These are phyloP conservation scores for Peronospora belbahrii DNA, from an alignment of 352 stramenopile species.

Conservation along the genomic window DNA sequence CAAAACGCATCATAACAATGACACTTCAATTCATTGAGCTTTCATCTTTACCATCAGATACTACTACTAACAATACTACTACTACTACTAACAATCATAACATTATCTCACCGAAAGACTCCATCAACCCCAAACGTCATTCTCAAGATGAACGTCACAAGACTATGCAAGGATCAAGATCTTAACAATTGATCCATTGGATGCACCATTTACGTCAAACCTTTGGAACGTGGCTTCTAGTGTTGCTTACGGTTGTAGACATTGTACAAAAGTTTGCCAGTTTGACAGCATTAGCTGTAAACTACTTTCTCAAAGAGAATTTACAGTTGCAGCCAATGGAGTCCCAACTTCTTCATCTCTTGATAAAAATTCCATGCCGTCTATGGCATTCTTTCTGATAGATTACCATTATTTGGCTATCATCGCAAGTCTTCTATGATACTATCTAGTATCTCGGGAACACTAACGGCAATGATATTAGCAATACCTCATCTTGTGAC, in stretches of 20 bases:
- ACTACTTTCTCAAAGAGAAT: conserved; percentile 96
- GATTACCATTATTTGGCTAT: conserved; percentile 90
- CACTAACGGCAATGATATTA: conserved; percentile 45
- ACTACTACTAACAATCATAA: too few species aligned
- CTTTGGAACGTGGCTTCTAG: conserved; percentile 61
- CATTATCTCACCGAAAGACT: conserved; percentile 2
- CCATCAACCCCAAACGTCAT: not conserved
- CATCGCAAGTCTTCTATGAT: conserved; percentile 93
- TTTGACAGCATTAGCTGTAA: conserved; percentile 88
- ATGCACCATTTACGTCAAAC: conserved; percentile 43
- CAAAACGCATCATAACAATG: too few species aligned
- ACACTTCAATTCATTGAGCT: too few species aligned
- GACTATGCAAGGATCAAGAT: conserved; percentile 9
- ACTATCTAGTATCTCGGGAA: conserved; percentile 71
- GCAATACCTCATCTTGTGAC: conserved; percentile 49
- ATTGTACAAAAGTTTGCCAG: conserved; percentile 92
- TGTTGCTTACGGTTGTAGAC: conserved; percentile 82
- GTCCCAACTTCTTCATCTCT: conserved; percentile 86
- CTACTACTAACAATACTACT: too few species aligned
- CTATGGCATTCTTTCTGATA: conserved; percentile 95
- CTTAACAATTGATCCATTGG: conserved; percentile 42
- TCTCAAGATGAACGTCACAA: conserved; percentile 4
- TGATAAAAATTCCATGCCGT: conserved; percentile 92
- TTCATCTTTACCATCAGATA: too few species aligned
- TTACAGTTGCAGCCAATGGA: conserved; percentile 89